Base-by-base conservation (phyloP, 768 basidiomycete genomes). In the Psilocybe azurescens region DNA sequence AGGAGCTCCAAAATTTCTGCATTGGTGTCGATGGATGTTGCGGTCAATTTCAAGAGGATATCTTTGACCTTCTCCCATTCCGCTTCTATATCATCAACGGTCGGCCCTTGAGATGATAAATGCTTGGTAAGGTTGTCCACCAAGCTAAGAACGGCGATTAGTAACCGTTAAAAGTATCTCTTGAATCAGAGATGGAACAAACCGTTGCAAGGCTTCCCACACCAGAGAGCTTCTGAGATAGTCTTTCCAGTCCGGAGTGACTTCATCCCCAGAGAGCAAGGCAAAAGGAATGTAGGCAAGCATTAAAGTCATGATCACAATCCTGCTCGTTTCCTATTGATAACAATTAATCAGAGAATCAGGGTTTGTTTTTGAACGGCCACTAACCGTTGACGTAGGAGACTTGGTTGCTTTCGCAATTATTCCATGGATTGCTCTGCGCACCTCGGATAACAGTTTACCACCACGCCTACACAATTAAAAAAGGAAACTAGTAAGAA, bases 1-100 rank as follows among this genome's bases (percentile, higher is more conserved):
- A 69, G 57, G 11, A 73, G 66, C 2, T 48, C 57, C 14, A 69
- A 6, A 36, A 72, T 60, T 49, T 69, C 67, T n/a, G 39, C 28
- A 14, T 56, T 9, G 18, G 61, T 61, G 46, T 55, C 29, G 50
- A 70, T 60, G 9, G 38, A 24, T 11, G 54, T 50, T 3, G 30
- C 56, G 33, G 60, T 51, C 18, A 64, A 48, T 24, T 53, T 59
- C n/a, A 63, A 41, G 13, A 70, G 61, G 30, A 64, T 39, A 16
- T 39, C 33, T 36, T 55, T 60, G 53, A 67, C 41, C 7, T 50
- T 29, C 1, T 55, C 47, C 53, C 56, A 66, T 54, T 63, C 60
- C 13, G 47, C 5, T 20, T 65, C 64, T 4, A 67, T 24, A n/a
- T 60, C 57, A 5, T 55, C n/a, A 0, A 59, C 24, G 0, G 57